These are phyloP conservation scores for Alternaria gaisen DNA, from an alignment of 2,329 filamentous ascomycete genomes.

Conservation along the genomic window DNA sequence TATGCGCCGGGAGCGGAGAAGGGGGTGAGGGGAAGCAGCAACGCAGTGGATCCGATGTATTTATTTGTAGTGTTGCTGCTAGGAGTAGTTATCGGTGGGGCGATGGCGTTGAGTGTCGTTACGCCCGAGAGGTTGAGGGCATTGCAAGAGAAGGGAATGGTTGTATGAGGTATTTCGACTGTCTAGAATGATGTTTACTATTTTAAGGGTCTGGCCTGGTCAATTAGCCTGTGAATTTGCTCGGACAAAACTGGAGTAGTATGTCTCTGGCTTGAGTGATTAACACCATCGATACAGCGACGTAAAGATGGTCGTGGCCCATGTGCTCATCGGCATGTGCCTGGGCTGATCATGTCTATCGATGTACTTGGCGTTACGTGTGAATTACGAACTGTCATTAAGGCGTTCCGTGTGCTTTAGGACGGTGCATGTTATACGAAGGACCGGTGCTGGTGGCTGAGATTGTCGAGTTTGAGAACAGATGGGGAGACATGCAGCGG, in stretches of 20 bases:
- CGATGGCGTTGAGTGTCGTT: constrained; percentile 34
- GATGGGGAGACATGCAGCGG: constrained; percentile 7
- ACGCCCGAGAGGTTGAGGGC: constrained; percentile 32
- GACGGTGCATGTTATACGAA: background rate
- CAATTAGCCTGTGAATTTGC: background rate
- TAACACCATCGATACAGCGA: background rate
- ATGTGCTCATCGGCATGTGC: background rate
- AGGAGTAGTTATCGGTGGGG: constrained; percentile 42
- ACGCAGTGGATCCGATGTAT: constrained; percentile 28
- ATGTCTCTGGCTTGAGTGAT: background rate
- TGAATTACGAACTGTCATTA: background rate
- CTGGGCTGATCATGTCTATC: background rate
- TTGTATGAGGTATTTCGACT: constrained; percentile 18
- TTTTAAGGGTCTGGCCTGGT: background rate
- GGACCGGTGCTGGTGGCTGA: constrained; percentile 1
- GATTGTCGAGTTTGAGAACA: constrained; percentile 4
- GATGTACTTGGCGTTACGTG: constrained; percentile 2
- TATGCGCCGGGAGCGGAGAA: constrained; percentile 36
- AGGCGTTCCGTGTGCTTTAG: constrained; percentile 1
- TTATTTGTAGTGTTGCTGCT: constrained; percentile 41
- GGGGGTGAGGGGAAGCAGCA: background rate
- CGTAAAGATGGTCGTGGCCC: background rate
- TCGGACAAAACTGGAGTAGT: background rate
- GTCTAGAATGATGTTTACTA: background rate
- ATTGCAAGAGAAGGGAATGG: constrained; percentile 33